phyloP scores from a whole-genome alignment of 2,329 filamentous ascomycete genomes.

The Stachybotrys chartarum region DNA sequence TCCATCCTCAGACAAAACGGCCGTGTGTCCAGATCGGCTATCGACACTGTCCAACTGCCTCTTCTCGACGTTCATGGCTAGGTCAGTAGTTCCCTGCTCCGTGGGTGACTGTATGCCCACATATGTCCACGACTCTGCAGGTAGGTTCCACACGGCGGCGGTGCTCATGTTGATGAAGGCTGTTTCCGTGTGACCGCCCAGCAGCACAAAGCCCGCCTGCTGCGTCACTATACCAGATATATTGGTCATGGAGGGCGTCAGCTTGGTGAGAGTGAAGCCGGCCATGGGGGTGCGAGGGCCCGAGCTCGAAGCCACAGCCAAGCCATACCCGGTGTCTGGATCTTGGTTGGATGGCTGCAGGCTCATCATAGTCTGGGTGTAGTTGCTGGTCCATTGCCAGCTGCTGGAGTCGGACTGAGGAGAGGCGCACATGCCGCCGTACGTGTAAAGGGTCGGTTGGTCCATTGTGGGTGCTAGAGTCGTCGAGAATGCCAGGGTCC shows the following conservation, averaged over 20 bases:
- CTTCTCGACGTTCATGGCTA: conserved; percentile 32
- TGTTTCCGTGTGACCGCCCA: conserved; percentile 75
- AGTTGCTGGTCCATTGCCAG: conserved; percentile 66
- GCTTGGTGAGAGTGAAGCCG: conserved; percentile 73
- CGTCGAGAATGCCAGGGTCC: conserved; percentile 60
- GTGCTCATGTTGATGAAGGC: conserved; percentile 96
- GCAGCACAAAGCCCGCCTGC: conserved; percentile 69
- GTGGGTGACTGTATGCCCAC: conserved; percentile 51
- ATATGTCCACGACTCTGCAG: conserved; percentile 82
- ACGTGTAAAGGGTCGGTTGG: conserved; percentile 59
- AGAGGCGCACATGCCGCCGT: conserved; percentile 82
- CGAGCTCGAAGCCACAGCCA: conserved; percentile 32
- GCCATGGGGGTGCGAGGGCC: conserved; percentile 73
- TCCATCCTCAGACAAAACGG: conserved; percentile 74
- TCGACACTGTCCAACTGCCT: conserved; percentile 43
- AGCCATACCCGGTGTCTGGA: conserved; percentile 22
- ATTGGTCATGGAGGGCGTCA: conserved; percentile 64
- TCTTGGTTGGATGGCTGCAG: conserved; percentile 40
- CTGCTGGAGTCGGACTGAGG: conserved; percentile 29
- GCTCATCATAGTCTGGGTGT: conserved; percentile 72
- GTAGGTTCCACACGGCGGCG: conserved; percentile 78
- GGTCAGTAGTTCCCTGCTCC: conserved; percentile 40
- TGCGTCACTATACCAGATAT: conserved; percentile 59
- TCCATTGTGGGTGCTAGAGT: conserved; percentile 45
- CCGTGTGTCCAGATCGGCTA: conserved; percentile 82